These are phyloP conservation scores for Cydonia oblonga DNA, from an alignment of 331 rosid genomes.

Conservation along the genomic window DNA sequence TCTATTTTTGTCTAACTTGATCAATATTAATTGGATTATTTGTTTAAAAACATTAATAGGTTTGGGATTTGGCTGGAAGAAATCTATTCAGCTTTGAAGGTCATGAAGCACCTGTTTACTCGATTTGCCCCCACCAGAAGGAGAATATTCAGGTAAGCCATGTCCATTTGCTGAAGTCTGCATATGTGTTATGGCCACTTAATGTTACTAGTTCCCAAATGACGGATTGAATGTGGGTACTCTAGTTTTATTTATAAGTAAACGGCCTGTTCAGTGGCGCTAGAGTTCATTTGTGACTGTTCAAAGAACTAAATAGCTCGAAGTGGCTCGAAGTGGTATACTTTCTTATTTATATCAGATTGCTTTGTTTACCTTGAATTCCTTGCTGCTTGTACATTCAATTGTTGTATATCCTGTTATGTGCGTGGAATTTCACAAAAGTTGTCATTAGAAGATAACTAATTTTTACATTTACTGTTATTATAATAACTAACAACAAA, in stretches of 20 bases:
- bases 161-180: neutral
- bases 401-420: neutral
- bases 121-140: constrained; percentile 18
- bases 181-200: neutral
- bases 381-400: neutral
- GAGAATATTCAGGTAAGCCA: constrained; percentile 18
- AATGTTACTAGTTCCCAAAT: neutral
- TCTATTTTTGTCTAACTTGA: neutral
- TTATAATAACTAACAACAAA: neutral
- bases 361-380: neutral
- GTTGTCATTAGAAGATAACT: neutral
- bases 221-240: neutral
- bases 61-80: constrained; percentile 30
- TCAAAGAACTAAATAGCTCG: neutral
- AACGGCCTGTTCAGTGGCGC: neutral
- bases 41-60: neutral
- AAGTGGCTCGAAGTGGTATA: neutral
- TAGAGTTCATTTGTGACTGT: neutral
- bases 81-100: constrained; percentile 19
- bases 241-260: neutral
- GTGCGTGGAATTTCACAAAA: neutral
- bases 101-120: constrained; percentile 17
- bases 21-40: neutral
- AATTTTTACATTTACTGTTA: neutral
- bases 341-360: neutral